Conservation (phyloP, 1,284 basidiomycete species). For the Ustilago crameri region DNA sequence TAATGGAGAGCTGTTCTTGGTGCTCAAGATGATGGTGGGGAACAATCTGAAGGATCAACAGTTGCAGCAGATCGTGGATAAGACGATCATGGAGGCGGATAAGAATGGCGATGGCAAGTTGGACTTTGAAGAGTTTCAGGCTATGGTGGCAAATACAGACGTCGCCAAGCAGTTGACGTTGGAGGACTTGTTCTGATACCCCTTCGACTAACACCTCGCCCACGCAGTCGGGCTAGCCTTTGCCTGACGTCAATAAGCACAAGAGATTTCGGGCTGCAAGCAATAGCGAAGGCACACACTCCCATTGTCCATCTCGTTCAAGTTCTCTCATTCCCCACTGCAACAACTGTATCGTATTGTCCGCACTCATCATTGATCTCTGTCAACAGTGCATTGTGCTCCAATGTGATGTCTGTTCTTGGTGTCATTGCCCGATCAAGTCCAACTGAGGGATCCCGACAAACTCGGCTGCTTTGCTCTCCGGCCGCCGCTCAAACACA, state of each 20-base stretch:
- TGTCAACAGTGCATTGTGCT: no score
- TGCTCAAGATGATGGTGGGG: constrained; percentile 99
- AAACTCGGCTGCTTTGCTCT: no score
- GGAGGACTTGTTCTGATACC: constrained; percentile 72
- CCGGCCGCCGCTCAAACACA: no score
- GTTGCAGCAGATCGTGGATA: constrained; percentile 99
- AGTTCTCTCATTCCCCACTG: neutral
- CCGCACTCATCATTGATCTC: neutral
- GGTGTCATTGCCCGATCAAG: no score
- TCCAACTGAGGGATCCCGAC: no score
- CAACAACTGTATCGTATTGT: constrained; percentile 1
- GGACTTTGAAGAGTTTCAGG: constrained; percentile 94
- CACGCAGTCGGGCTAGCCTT: neutral
- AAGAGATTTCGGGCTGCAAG: no score
- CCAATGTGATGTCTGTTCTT: no score
- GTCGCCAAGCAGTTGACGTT: constrained; percentile 99
- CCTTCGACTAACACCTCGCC: neutral
- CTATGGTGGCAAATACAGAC: constrained; percentile 97
- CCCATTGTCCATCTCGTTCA: neutral
- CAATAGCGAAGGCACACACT: no score
- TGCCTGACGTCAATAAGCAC: no score
- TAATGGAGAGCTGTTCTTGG: constrained; percentile 98
- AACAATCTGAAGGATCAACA: constrained; percentile 99
- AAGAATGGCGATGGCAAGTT: constrained; percentile 96
- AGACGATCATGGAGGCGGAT: constrained; percentile 99